Evolutionary conservation across 1,139 yeast species (phyloP), one percentile per base, ranked within the genome.

Genomic region (Kodamaea arcana): DNA sequence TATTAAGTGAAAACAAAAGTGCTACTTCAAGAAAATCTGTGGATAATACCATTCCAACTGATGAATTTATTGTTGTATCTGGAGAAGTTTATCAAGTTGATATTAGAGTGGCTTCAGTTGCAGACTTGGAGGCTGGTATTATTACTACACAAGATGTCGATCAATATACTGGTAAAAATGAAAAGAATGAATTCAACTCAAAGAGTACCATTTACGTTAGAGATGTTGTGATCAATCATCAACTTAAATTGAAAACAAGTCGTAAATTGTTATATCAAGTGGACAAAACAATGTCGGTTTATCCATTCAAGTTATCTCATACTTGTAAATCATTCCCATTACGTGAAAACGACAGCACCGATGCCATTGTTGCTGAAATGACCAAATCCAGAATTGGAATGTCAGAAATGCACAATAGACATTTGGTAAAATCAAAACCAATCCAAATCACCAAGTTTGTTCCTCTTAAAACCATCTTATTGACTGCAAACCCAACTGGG

Each of bases 71-170:
- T 29, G 85, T 87, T 27, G 54, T 60, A 27, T 72, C 87, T 11
- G 97, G 96, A 34, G 97, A 90, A 65, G 95, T 83, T 14, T 92
- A 90, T 69, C 66, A 80, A 44, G 69, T 90, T 40, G 97, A 92
- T 60, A 73, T 92, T 46, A 78, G 77, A 50, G 78, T 92, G 83
- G 81, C 86, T 16, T 81, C 95, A 17, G 58, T 83, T 29, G 60
- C 67, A 9, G 77, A 72, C 18, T 58, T 69, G 37, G 79, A 76
- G 43, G 71, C 75, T 37, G 92, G 94, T 36, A 61, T 83, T 34
- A 64, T 83, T 26, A 80, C 88, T 24, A 66, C 80, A 39, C 83
- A 83, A 52, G 74, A 75, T 29, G 62, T 82, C 32, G 87, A 81
- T 54, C 69, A 78, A 33, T 78, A 65, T 52, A 65, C 78, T 6